Percentiles rank a stretch among this genome's conserved stretches.
Conservation (phyloP, 2,329 filamentous ascomycete species). For the Botryotinia calthae region DNA sequence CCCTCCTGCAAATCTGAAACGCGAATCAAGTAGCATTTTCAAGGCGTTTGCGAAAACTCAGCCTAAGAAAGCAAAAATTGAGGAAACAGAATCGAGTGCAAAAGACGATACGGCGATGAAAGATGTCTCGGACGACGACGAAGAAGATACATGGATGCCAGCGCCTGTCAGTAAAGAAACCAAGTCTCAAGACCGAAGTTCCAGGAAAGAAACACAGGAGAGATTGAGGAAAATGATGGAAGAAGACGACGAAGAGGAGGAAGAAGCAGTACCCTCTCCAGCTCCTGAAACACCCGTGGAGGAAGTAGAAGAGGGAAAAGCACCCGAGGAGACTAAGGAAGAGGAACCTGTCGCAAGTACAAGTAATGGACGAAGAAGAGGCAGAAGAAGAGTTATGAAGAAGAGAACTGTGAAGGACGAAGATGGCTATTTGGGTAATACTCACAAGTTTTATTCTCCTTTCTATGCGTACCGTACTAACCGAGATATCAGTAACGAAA, state of each 20-base stretch:
- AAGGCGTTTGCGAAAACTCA: conserved; percentile 74
- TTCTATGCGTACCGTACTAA: neutral
- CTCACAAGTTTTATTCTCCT: neutral
- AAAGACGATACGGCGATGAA: conserved; percentile 54
- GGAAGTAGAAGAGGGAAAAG: conserved; percentile 39
- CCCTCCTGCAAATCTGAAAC: conserved; percentile 48
- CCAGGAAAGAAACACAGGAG: conserved; percentile 62
- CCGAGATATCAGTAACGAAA: conserved; percentile 63
- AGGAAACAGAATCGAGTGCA: conserved; percentile 42
- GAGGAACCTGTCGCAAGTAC: conserved; percentile 48
- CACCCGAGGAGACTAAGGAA: conserved; percentile 43
- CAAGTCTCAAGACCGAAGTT: conserved; percentile 41
- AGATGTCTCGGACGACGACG: conserved; percentile 57
- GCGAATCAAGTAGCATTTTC: conserved; percentile 65
- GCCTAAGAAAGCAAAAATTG: conserved; percentile 56
- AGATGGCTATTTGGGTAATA: conserved; percentile 79
- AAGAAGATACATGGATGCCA: conserved; percentile 44
- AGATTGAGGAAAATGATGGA: conserved; percentile 75
- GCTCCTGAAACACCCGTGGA: conserved; percentile 30
- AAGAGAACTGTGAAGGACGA: conserved; percentile 86
- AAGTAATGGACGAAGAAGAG: conserved; percentile 66
- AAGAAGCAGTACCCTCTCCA: conserved; percentile 43
- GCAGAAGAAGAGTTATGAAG: conserved; percentile 77
- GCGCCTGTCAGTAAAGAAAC: conserved; percentile 39
- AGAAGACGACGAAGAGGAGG: conserved; percentile 54